Conservation (phyloP, 495 filamentous ascomycete species). For the Trichoderma parareesei region DNA sequence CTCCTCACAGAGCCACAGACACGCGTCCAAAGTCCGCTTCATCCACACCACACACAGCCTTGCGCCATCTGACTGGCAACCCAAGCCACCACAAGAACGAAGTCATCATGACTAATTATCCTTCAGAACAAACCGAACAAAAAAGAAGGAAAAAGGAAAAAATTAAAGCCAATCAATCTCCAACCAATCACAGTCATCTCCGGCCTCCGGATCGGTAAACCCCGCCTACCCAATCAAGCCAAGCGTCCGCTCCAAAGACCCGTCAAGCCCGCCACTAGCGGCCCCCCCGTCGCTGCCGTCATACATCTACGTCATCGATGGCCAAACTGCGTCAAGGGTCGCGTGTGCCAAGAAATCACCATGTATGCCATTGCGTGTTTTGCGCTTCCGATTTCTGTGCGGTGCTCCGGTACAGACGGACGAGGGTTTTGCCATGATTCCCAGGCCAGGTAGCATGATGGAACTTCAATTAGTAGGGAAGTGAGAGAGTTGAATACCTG, state of each 20-base stretch:
- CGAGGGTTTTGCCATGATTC: background rate
- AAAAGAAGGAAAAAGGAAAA: background rate
- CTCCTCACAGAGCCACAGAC: background rate
- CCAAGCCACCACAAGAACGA: background rate
- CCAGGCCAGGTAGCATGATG: background rate
- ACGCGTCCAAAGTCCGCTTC: background rate
- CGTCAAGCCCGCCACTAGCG: background rate
- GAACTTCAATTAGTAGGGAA: too few relatives aligned
- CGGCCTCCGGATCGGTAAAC: slow-evolving; percentile 1
- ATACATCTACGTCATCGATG: slow-evolving; percentile 1
- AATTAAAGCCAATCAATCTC: background rate
- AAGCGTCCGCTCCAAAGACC: background rate
- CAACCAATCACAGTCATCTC: background rate
- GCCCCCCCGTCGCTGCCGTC: background rate
- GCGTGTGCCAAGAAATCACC: background rate
- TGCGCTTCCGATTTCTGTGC: background rate
- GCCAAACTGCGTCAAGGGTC: background rate
- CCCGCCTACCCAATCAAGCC: background rate
- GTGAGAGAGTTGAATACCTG: too few relatives aligned
- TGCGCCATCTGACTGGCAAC: background rate
- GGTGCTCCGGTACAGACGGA: background rate
- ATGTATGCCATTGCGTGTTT: background rate
- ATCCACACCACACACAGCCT: background rate
- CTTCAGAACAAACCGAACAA: too few relatives aligned
- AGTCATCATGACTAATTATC: background rate